These are phyloP conservation scores for Jatropha multifida DNA, from an alignment of 441 rosid genomes.

Conservation along the genomic window DNA sequence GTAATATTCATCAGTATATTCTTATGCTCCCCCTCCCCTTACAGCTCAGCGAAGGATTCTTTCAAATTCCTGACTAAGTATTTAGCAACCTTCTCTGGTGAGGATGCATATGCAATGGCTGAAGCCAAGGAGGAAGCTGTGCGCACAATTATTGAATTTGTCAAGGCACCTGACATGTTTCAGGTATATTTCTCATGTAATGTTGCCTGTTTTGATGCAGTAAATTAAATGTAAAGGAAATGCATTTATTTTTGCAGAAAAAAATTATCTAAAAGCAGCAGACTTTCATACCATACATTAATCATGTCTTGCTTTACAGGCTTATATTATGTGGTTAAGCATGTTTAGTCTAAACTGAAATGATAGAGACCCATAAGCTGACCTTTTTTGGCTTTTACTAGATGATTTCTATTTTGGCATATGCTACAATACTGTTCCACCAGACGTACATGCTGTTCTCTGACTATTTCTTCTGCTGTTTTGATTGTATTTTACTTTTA, in stretches of 20 bases:
- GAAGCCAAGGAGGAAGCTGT: conserved; percentile 97
- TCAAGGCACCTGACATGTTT: conserved; percentile 79
- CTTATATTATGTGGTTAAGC: background rate
- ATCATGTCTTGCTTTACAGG: background rate
- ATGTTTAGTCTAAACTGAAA: background rate
- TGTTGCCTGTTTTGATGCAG: background rate
- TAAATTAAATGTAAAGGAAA: background rate
- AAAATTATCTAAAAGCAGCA: background rate
- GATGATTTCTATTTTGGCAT: background rate
- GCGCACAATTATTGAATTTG: conserved; percentile 71
- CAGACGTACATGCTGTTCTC: background rate
- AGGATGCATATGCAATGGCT: conserved; percentile 55
- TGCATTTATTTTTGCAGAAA: background rate
- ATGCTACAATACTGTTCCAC: background rate
- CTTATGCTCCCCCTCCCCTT: conserved; percentile 24
- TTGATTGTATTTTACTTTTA: background rate
- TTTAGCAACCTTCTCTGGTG: conserved; percentile 81
- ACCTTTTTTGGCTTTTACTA: background rate
- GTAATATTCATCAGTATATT: background rate
- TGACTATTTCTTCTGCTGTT: background rate
- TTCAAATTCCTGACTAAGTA: conserved; percentile 82
- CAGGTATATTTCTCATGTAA: conserved; percentile 52
- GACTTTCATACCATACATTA: background rate
- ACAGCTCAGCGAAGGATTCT: conserved; percentile 74
- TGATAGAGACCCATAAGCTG: background rate